These are phyloP conservation scores for Coniophora puteana DNA, from an alignment of 1,284 basidiomycete species.

Conservation along the genomic window DNA sequence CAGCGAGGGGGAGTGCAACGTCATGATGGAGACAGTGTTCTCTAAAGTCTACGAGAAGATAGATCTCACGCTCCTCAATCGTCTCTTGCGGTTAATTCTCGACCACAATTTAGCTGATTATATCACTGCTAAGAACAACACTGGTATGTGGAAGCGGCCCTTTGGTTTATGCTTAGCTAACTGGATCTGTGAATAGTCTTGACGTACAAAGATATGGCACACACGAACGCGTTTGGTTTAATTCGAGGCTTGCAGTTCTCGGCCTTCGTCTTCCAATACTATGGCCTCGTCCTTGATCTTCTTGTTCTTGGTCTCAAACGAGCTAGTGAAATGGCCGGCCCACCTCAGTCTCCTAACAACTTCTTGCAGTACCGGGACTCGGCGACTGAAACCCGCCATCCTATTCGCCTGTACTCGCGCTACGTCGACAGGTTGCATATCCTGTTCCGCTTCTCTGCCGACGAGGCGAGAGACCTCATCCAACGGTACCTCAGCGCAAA, in stretches of 20 bases:
- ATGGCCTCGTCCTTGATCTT: slow-evolving; percentile 87
- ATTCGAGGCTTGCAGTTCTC: slow-evolving; percentile 96
- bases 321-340: slow-evolving; percentile 96
- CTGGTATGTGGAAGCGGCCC: slow-evolving; percentile 45
- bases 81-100: slow-evolving; percentile 88
- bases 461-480: slow-evolving; percentile 96
- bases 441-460: slow-evolving; percentile 97
- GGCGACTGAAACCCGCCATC: slow-evolving; percentile 89
- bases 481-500: slow-evolving; percentile 96
- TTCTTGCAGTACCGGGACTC: slow-evolving; percentile 95
- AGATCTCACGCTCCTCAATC: slow-evolving; percentile 90
- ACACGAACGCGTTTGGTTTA: slow-evolving; percentile 88
- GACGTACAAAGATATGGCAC: slow-evolving; percentile 94
- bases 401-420: slow-evolving; percentile 92
- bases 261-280: slow-evolving; percentile 97
- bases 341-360: slow-evolving; percentile 92
- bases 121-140: slow-evolving; percentile 98
- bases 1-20: slow-evolving; percentile 92
- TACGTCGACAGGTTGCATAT: slow-evolving; percentile 94
- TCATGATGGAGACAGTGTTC: slow-evolving; percentile 95
- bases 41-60: slow-evolving; percentile 98
- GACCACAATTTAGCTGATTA: slow-evolving; percentile 98
- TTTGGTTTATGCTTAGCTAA: not conserved
- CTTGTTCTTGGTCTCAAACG: slow-evolving; percentile 92
- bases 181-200: slow-evolving; percentile 43